Evolutionary conservation across 495 filamentous ascomycete species (phyloP).

Genomic region (Viridothelium virens): DNA sequence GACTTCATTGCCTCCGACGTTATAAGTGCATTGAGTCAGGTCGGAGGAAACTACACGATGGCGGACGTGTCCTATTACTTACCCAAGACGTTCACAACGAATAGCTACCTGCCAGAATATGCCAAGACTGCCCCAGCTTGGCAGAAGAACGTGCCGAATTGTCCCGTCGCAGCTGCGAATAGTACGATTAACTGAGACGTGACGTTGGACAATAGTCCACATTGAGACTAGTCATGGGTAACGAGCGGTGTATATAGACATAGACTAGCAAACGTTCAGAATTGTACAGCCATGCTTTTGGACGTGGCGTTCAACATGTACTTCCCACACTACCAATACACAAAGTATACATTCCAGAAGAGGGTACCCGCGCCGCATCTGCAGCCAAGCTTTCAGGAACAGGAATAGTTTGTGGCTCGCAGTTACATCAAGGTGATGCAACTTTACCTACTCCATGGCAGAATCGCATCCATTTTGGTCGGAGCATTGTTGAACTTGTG

Average conservation of each 20-base stretch:
- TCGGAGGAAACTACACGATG: constrained; percentile 37
- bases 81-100: constrained; percentile 38
- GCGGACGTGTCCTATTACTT: constrained; percentile 40
- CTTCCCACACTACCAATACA: not conserved
- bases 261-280: not conserved
- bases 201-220: not conserved
- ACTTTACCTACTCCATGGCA: not conserved
- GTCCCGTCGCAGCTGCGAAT: constrained; percentile 34
- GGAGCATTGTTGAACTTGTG: not conserved
- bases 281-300: not conserved
- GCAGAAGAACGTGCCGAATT: constrained; percentile 43
- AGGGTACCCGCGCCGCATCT: not conserved
- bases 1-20: constrained; percentile 30
- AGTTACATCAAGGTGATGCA: not conserved
- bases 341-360: not conserved
- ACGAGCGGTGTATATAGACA: not conserved
- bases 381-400: not conserved
- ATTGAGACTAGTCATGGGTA: not conserved
- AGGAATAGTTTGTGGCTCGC: not conserved
- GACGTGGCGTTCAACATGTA: not conserved
- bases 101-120: constrained; percentile 45
- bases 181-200: constrained; percentile 17
- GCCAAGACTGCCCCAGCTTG: constrained; percentile 37
- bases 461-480: not conserved
- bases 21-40: constrained; percentile 33